Percentiles rank a stretch among this genome's conserved stretches.
Evolutionary conservation across 1,139 yeast genomes (phyloP).

Genomic region (Diutina scorzettiae): DNA sequence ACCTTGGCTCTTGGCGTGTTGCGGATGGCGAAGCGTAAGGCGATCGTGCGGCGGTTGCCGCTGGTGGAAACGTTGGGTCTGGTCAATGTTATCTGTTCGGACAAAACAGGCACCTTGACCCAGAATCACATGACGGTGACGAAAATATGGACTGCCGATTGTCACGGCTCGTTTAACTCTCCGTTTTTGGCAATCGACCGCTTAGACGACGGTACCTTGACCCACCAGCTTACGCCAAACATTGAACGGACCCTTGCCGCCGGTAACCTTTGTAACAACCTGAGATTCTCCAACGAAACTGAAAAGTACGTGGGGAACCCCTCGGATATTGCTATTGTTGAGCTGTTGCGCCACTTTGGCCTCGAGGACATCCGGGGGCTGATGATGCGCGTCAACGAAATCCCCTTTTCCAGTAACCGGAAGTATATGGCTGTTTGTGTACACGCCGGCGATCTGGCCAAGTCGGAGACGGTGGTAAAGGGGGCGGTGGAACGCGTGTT

Average conservation of each 20-base stretch:
- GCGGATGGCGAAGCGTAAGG: constrained; percentile 88
- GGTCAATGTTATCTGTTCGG: constrained; percentile 89
- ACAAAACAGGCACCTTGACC: constrained; percentile 91
- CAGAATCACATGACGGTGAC: constrained; percentile 91
- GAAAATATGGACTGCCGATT: constrained; percentile 70
- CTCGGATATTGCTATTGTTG: constrained; percentile 83
- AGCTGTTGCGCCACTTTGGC: constrained; percentile 58
- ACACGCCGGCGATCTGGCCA: constrained; percentile 45
- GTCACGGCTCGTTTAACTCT: constrained; percentile 39
- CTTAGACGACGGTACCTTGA: constrained; percentile 26
- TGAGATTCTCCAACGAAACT: constrained; percentile 55
- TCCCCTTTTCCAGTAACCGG: constrained; percentile 75
- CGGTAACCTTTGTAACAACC: constrained; percentile 76
- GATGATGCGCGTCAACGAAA: constrained; percentile 49
- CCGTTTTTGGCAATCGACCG: constrained; percentile 40
- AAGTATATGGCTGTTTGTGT: constrained; percentile 82
- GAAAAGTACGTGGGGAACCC: constrained; percentile 82
- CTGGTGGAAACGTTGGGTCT: constrained; percentile 94
- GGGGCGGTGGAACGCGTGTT: constrained; percentile 84
- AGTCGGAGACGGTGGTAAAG: constrained; percentile 57
- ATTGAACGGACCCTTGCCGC: constrained; percentile 45
- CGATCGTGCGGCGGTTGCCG: constrained; percentile 86
- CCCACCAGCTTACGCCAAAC: constrained; percentile 38
- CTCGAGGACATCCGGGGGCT: constrained; percentile 57
- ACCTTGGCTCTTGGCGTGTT: constrained; percentile 90